Percentiles rank a stretch among this genome's conserved stretches.
These are phyloP conservation scores for Fusarium secorum DNA, from an alignment of 2,329 filamentous ascomycete genomes.

Conservation along the genomic window DNA sequence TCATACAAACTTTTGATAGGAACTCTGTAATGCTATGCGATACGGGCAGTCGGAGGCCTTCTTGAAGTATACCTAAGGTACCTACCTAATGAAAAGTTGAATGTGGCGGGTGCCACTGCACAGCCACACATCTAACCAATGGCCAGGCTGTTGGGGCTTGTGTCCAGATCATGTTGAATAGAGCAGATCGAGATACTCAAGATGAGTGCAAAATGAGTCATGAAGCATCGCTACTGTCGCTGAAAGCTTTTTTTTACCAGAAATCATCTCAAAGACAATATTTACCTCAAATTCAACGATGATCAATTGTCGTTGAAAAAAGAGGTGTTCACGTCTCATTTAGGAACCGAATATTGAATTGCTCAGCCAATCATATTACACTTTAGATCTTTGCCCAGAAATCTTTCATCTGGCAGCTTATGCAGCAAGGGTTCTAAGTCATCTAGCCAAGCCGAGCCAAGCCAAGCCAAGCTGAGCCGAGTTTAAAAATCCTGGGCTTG, in stretches of 20 bases:
- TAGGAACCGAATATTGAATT: conserved; percentile 13
- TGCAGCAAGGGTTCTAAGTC: conserved; percentile 25
- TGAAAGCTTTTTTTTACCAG: not conserved
- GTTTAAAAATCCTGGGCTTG: not conserved
- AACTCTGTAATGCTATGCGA: not conserved
- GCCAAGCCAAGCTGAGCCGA: not conserved
- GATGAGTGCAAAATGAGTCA: not conserved
- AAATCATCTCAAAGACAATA: not conserved
- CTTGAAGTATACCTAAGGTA: not conserved
- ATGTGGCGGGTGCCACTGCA: not conserved
- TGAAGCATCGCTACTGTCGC: not conserved
- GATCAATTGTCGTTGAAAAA: conserved; percentile 26
- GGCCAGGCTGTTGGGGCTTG: not conserved
- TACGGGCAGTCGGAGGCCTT: conserved; percentile 13
- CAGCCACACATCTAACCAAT: conserved; percentile 2
- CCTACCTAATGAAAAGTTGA: not conserved
- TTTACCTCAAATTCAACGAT: not conserved
- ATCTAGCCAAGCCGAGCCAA: conserved; percentile 16
- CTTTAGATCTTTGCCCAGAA: not conserved
- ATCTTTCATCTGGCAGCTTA: conserved; percentile 14
- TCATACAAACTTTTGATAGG: not conserved
- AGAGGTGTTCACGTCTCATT: conserved; percentile 20
- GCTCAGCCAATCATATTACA: conserved; percentile 19
- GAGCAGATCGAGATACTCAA: not conserved
- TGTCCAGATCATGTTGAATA: not conserved